Evolutionary conservation across 164 flowering plant genomes (phyloP).

Genomic region (Tinospora cordifolia): DNA sequence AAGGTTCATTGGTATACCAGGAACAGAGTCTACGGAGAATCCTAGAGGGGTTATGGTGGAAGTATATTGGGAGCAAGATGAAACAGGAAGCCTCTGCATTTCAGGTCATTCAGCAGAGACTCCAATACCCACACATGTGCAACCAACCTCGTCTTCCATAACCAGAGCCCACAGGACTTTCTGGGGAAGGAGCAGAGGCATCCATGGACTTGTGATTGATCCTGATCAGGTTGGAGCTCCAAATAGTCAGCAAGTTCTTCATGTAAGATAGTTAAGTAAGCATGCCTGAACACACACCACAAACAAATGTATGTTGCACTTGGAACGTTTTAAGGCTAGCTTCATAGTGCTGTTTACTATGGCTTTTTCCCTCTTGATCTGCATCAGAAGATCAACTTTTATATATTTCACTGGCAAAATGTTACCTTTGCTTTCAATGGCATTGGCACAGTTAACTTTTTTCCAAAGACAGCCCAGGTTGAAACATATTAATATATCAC

Average conservation of each 20-base stretch:
- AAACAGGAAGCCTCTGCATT: constrained; percentile 62
- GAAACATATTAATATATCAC: no score
- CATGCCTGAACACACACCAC: not conserved
- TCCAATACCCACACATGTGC: constrained; percentile 50
- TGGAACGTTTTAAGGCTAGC: not conserved
- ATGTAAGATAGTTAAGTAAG: not conserved
- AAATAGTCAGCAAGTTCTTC: not conserved
- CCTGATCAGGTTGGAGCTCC: constrained; percentile 29
- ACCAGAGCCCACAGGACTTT: constrained; percentile 15
- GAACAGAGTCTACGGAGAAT: constrained; percentile 59
- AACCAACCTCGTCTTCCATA: constrained; percentile 12
- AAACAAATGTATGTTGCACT: not conserved
- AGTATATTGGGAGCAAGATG: constrained; percentile 87
- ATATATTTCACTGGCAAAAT: no score
- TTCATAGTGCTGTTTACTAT: not conserved
- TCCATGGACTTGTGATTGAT: constrained; percentile 57
- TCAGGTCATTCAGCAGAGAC: constrained; percentile 68
- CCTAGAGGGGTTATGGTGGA: constrained; percentile 84
- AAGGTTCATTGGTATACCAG: constrained; percentile 70
- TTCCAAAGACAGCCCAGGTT: no score
- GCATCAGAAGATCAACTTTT: no score
- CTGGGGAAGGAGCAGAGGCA: constrained; percentile 21
- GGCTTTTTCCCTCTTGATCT: no score
- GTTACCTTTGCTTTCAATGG: no score
- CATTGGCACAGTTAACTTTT: no score